Conservation (phyloP, 345 rosid species). For the Corymbia maculata region DNA sequence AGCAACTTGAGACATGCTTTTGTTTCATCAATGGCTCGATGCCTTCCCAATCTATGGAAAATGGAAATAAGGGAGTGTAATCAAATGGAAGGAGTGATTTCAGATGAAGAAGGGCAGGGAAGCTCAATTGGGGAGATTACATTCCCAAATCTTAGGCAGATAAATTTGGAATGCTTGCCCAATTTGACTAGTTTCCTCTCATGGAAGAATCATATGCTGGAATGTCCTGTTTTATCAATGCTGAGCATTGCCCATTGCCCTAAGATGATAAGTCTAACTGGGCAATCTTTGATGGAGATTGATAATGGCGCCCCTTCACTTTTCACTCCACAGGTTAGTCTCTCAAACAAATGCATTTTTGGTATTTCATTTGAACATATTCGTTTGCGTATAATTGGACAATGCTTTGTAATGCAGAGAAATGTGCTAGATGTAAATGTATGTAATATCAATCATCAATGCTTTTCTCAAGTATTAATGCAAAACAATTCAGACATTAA, state of each 20-base stretch:
- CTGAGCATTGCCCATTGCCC: not conserved
- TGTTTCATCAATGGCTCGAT: not conserved
- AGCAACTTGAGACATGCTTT: not conserved
- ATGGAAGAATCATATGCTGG: rapidly evolving
- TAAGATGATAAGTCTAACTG: rapidly evolving
- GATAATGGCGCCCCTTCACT: not conserved
- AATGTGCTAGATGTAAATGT: too few relatives aligned
- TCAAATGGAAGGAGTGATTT: not conserved
- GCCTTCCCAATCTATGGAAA: rapidly evolving
- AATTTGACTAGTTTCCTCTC: not conserved
- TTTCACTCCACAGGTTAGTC: not conserved
- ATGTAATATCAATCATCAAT: too few relatives aligned
- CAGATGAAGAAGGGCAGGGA: not conserved
- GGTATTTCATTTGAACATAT: too few relatives aligned
- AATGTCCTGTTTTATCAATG: too few relatives aligned
- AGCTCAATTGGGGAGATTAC: rapidly evolving
- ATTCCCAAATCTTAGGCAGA: rapidly evolving
- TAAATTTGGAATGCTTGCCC: rapidly evolving
- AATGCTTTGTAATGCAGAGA: too few relatives aligned
- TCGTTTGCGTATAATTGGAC: too few relatives aligned
- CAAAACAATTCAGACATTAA: too few relatives aligned
- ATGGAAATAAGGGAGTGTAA: not conserved
- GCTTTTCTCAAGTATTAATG: too few relatives aligned
- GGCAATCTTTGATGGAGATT: too few relatives aligned
- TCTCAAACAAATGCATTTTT: too few relatives aligned